Percentiles rank a stretch among this genome's conserved stretches.
Evolutionary conservation across 306 rosid genomes (phyloP).

Genomic region (Phaseolus lunatus): DNA sequence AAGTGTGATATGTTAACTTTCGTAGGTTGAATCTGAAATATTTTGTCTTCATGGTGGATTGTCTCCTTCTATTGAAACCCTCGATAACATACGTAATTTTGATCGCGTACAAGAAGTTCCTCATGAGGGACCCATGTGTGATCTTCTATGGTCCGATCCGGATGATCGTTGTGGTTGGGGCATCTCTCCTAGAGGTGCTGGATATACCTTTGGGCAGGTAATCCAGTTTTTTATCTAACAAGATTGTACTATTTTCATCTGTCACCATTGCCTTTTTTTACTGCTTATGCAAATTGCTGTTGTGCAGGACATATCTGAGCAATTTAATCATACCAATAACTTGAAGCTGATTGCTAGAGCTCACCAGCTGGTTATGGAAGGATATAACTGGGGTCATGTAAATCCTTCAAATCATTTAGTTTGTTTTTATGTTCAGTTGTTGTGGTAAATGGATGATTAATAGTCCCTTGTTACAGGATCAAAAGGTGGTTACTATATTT

Average conservation of each 20-base stretch:
- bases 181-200: conserved; percentile 96
- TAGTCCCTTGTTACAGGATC: conserved; percentile 64
- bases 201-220: conserved; percentile 97
- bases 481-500: conserved; percentile 94
- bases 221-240: conserved; percentile 8
- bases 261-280: neutral
- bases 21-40: conserved; percentile 93
- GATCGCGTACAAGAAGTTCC: conserved; percentile 99
- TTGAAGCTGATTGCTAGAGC: conserved; percentile 97
- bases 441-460: conserved; percentile 21
- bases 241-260: neutral
- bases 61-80: conserved; percentile 96
- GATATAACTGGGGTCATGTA: conserved; percentile 97
- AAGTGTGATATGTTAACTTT: conserved; percentile 21
- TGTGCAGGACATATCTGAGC: conserved; percentile 89
- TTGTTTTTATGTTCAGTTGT: conserved; percentile 15
- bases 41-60: conserved; percentile 95
- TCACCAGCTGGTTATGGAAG: conserved; percentile 99
- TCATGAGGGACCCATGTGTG: conserved; percentile 97
- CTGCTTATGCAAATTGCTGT: conserved; percentile 24
- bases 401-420: conserved; percentile 28
- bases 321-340: conserved; percentile 90
- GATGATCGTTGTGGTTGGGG: conserved; percentile 99
- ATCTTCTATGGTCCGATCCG: conserved; percentile 96
- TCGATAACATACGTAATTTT: conserved; percentile 85